Evolutionary conservation across 148 eudicot genomes (phyloP).

Genomic region (Chenopodium formosanum): DNA sequence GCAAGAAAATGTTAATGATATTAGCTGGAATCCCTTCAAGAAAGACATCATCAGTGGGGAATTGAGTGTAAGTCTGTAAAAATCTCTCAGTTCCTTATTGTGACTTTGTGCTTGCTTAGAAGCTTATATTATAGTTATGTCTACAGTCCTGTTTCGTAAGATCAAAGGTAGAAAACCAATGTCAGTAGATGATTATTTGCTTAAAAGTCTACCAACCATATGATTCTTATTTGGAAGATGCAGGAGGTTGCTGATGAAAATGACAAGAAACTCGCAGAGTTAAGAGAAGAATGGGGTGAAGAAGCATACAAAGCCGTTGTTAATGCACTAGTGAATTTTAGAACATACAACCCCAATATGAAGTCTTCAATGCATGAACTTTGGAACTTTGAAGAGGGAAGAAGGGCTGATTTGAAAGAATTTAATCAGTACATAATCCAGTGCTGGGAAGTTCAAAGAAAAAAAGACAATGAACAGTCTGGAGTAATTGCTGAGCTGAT

Average conservation of each 20-base stretch:
- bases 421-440: conserved; percentile 10
- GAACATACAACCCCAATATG: not conserved
- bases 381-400: conserved; percentile 24
- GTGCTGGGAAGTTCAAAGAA: conserved; percentile 8
- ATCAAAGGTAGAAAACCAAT: not conserved
- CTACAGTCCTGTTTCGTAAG: not conserved
- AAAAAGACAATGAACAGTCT: conserved; percentile 22
- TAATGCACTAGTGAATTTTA: conserved; percentile 1
- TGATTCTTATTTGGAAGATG: conserved; percentile 4
- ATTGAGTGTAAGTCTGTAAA: conserved; percentile 14
- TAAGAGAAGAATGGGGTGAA: conserved; percentile 21
- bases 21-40: conserved; percentile 27
- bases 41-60: conserved; percentile 10
- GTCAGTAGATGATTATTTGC: not conserved
- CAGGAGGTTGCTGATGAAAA: conserved; percentile 26
- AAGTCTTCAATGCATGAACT: conserved; percentile 17
- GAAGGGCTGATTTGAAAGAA: conserved; percentile 22
- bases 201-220: not conserved
- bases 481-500: conserved; percentile 6
- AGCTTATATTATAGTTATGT: conserved; percentile 2
- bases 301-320: conserved; percentile 22
- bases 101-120: not conserved
- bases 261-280: conserved; percentile 19
- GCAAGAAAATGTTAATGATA: conserved; percentile 19
- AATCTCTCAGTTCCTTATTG: not conserved